Base-by-base conservation (phyloP, 176 grass and related monocot species). In the Urochloa ruziziensis region DNA sequence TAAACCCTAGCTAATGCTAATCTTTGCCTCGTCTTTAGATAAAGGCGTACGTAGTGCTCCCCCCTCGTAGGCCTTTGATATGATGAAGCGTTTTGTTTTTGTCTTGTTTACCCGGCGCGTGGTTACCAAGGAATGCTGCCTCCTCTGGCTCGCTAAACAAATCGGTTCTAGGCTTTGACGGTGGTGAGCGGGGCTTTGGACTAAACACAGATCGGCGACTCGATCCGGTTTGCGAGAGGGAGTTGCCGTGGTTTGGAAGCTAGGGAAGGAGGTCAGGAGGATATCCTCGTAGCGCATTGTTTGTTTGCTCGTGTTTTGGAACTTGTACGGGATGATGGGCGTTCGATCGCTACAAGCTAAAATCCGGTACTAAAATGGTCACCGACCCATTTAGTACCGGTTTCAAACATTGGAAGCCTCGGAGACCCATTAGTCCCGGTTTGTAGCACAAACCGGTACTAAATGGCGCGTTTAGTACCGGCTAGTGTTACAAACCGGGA, bases 11-110 rank as follows among this genome's bases (percentile, higher is more conserved):
- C 46, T 16, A 53, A 21, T 6, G n/a, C 46, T 54, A 54, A 54
- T 54, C 52, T n/a, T n/a, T 23, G 69, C 17, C 42, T 42, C 69
- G 42, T 63, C 57, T 83, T 63, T 83, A 18, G 69, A 73, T 43
- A 51, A 73, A 65, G 34, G 29, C 43, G 52, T 10, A 12, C 36
- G 6, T 1, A 11, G 19, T 18, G 40, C n/a, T 23, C 7, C 19
- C 4, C 18, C 7, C 19, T 59, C 18, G 30, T 58, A 40, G 67
- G 18, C n/a, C 40, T 72, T 30, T 46, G 59, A 35, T 14, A 58
- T 2, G 44, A 39, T 14, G 14, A 29, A 60, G 54, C 53, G 54
- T 10, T 21, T 51, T 65, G 44, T 67, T 17, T 67, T 52, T 48
- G 28, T 62, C 23, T 24, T 10, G 4, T 74, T n/a, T 36, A 23